Conservation (phyloP, 179 eudicot genomes). For the Nepenthes alata region DNA sequence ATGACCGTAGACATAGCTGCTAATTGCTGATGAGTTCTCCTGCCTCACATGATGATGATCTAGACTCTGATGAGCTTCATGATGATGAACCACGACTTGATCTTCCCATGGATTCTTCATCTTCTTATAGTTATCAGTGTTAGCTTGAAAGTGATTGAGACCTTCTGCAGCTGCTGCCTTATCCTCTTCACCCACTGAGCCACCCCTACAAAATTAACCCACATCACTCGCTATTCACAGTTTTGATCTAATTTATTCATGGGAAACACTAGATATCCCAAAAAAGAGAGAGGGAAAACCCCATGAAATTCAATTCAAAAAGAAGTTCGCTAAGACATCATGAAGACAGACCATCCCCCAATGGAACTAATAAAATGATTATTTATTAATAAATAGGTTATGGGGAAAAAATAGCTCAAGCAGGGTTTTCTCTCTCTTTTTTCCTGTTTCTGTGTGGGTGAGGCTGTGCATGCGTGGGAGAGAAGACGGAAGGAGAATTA, state of each 20-base stretch:
- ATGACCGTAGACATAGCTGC: conserved; percentile 18
- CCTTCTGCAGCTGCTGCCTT: conserved; percentile 1
- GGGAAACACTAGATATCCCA: too few species aligned
- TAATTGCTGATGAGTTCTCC: conserved; percentile 24
- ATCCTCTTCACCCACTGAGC: conserved; percentile 45
- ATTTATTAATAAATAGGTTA: too few species aligned
- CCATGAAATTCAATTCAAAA: too few species aligned
- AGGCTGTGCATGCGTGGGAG: background rate
- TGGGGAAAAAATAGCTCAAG: background rate
- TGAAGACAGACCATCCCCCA: too few species aligned
- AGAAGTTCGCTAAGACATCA: too few species aligned
- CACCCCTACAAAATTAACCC: conserved; percentile 24
- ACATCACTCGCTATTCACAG: too few species aligned
- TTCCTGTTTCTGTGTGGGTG: too few species aligned
- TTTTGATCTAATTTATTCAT: too few species aligned
- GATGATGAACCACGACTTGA: conserved; percentile 18
- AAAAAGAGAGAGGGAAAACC: background rate
- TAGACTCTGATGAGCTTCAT: conserved; percentile 7
- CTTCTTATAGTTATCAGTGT: conserved; percentile 12
- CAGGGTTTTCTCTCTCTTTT: background rate
- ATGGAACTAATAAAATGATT: too few species aligned
- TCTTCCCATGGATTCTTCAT: conserved; percentile 51
- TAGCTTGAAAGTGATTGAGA: conserved; percentile 14
- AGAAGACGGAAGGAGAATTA: conserved; percentile 25
- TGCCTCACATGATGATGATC: conserved; percentile 31